Base-by-base conservation (phyloP, 2,329 filamentous ascomycete species). In the Trichothecium roseum region DNA sequence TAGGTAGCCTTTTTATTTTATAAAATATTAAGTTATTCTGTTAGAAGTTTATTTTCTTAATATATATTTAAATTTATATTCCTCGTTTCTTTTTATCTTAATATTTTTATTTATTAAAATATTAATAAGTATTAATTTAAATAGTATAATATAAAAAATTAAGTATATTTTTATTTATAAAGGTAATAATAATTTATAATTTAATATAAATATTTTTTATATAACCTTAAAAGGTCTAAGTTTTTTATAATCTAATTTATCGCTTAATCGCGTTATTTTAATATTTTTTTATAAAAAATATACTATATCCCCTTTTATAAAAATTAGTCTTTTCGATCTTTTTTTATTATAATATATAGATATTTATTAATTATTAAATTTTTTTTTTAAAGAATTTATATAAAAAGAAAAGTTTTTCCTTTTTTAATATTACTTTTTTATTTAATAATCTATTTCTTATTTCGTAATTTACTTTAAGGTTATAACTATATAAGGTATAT, bases 251-350 rank as follows among this genome's bases (percentile, higher is more conserved):
- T 30, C 24, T 16, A 34, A 34, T 31, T 34, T 38, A 38, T 36
- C 12, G 15, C 16, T 32, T 31, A 35, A 15, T 34, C 18, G 12
- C 18, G 30, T 35, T 35, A 24, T 41, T 32, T 39, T 41, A 32
- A 39, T 41, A 22, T 39, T 35, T 33, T n/a, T 14, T 28, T 24
- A n/a, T 13, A 38, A 31, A 17, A 41, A n/a, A 30, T 41, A 41
- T 20, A 38, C 24, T 34, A 33, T 41, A 38, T 38, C 27, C 31
- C 36, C 30, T 18, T 41, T 28, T 13, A 18, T 8, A 35, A 40
- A 29, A 12, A 28, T 40, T 40, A 36, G 18, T 36, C 30, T 27
- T 18, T 32, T 36, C 20, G 32, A 5, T 41, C 9, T 31, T 31
- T n/a, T 37, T 37, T 20, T 18, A 17, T 38, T 31, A 31, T 31